phyloP scores from a whole-genome alignment of 2,329 filamentous ascomycete genomes.

The Zymoseptoria pseudotritici region DNA sequence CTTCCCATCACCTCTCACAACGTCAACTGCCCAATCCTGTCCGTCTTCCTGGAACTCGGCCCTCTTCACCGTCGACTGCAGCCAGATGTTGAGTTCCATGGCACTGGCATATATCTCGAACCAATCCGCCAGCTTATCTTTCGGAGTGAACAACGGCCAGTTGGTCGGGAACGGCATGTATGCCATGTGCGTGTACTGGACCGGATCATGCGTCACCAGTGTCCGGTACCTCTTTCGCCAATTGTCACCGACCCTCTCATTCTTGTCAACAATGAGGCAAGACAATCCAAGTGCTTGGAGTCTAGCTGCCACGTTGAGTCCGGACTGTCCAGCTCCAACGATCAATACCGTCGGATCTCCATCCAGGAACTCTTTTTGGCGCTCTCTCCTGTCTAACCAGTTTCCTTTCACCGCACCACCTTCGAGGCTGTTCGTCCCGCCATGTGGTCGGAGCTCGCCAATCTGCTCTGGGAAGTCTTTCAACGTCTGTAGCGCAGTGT shows the following conservation, averaged over 20 bases:
- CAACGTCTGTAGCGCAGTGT: slow-evolving; percentile 51
- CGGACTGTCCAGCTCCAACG: slow-evolving; percentile 35
- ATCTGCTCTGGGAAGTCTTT: slow-evolving; percentile 47
- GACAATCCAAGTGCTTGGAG: slow-evolving; percentile 35
- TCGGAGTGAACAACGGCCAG: slow-evolving; percentile 65
- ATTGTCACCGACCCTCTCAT: slow-evolving; percentile 42
- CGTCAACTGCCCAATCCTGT: slow-evolving; percentile 48
- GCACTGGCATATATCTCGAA: slow-evolving; percentile 58
- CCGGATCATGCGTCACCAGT: slow-evolving; percentile 61
- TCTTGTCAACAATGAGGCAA: slow-evolving; percentile 40
- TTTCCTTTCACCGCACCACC: slow-evolving; percentile 42
- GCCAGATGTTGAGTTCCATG: slow-evolving; percentile 65
- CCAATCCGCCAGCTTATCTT: slow-evolving; percentile 56
- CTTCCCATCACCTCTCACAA: slow-evolving; percentile 37
- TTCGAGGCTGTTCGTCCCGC: slow-evolving; percentile 58
- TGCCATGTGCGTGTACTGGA: slow-evolving; percentile 54
- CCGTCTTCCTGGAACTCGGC: slow-evolving; percentile 42
- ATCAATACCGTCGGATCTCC: slow-evolving; percentile 54
- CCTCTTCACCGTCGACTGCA: slow-evolving; percentile 42
- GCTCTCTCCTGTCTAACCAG: slow-evolving; percentile 37
- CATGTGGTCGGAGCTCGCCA: slow-evolving; percentile 44
- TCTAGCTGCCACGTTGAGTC: slow-evolving; percentile 31
- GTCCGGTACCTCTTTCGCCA: slow-evolving; percentile 45
- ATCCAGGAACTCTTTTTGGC: slow-evolving; percentile 24
- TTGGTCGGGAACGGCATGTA: slow-evolving; percentile 57